Percentiles rank a stretch among this genome's conserved stretches.
phyloP scores from a whole-genome alignment of 2,329 filamentous ascomycete genomes.

The Fusarium incarnatum region DNA sequence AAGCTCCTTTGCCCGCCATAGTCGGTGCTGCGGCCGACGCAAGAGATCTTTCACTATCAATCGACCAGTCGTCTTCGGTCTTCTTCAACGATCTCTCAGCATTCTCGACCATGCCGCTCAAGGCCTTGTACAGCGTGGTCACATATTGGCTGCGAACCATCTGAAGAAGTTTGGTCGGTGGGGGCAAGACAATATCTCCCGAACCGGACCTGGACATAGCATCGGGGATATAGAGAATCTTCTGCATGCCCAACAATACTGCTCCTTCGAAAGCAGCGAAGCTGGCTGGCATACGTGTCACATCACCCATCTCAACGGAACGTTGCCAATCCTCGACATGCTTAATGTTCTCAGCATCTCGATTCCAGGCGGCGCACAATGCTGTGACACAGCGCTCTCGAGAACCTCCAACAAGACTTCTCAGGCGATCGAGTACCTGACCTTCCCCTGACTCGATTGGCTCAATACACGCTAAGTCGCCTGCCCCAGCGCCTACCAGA shows the following conservation, averaged over 20 bases:
- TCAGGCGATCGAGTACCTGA: constrained; percentile 77
- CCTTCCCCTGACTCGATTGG: constrained; percentile 69
- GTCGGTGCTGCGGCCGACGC: constrained; percentile 51
- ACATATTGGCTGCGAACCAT: constrained; percentile 94
- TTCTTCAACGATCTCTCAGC: constrained; percentile 80
- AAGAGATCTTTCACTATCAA: constrained; percentile 58
- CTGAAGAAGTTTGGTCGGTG: constrained; percentile 86
- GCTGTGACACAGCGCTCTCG: constrained; percentile 88
- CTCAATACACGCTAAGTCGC: constrained; percentile 82
- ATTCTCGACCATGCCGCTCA: constrained; percentile 97
- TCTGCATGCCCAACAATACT: constrained; percentile 88
- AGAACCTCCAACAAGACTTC: constrained; percentile 78
- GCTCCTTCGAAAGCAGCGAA: constrained; percentile 89
- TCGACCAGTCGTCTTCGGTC: constrained; percentile 71
- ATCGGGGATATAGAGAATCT: constrained; percentile 92
- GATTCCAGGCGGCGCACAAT: constrained; percentile 90
- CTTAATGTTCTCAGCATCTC: constrained; percentile 92
- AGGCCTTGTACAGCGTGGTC: constrained; percentile 89
- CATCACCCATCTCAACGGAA: constrained; percentile 81
- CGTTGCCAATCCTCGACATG: constrained; percentile 94
- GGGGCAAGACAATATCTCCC: constrained; percentile 83
- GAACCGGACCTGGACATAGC: constrained; percentile 79
- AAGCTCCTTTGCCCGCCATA: constrained; percentile 58
- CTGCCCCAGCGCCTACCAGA: constrained; percentile 86
- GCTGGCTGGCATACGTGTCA: constrained; percentile 89